Conservation (phyloP, 371 early-diverging fungal genomes). For the Fennellomyces sp. region DNA sequence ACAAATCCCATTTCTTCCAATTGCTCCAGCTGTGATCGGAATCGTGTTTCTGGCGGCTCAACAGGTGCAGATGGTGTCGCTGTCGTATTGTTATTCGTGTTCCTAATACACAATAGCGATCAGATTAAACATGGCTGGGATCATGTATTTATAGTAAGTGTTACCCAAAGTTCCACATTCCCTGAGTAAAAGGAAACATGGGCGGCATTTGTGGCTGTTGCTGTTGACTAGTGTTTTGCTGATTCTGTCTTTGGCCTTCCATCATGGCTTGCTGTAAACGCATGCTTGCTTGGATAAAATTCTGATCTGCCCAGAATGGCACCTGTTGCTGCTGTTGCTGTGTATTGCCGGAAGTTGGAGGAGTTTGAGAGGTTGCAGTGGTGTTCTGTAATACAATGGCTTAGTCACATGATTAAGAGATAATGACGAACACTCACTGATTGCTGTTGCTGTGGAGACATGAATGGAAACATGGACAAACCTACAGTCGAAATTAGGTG, state of each 20-base stretch:
- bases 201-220: constrained; percentile 20
- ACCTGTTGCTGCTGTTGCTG: constrained; percentile 10
- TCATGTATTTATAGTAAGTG: not conserved
- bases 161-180: constrained; percentile 19
- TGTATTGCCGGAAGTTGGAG: constrained; percentile 4
- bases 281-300: constrained; percentile 44
- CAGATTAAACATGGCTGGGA: not conserved
- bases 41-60: constrained; percentile 66
- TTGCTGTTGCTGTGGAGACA: constrained; percentile 29
- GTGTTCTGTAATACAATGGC: not conserved
- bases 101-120: not conserved
- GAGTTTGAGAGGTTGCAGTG: not conserved
- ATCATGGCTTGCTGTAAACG: constrained; percentile 43
- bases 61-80: constrained; percentile 3
- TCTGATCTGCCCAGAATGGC: constrained; percentile 55
- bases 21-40: constrained; percentile 70
- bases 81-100: constrained; percentile 4
- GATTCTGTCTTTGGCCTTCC: constrained; percentile 12
- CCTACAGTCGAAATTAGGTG: not conserved
- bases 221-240: constrained; percentile 6
- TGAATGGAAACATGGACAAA: constrained; percentile 35
- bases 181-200: constrained; percentile 1
- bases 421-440: not conserved
- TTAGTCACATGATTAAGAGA: too few relatives aligned
- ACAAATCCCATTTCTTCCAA: constrained; percentile 87